phyloP scores from a whole-genome alignment of 441 rosid genomes.

The Macaranga tanarius region DNA sequence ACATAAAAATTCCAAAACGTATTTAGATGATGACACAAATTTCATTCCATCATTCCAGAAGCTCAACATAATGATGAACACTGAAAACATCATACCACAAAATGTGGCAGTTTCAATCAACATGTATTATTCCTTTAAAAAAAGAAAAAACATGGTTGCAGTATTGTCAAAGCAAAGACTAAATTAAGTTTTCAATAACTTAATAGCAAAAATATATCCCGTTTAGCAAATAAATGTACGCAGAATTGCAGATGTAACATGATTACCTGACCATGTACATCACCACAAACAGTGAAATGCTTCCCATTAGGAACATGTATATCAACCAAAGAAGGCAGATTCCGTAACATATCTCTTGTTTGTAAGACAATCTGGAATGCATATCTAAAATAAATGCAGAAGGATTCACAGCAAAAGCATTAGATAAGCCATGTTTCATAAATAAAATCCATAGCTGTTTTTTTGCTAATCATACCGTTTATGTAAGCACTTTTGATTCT shows the following conservation, averaged over 20 bases:
- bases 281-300: conserved; percentile 94
- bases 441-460: conserved; percentile 18
- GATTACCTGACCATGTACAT: conserved; percentile 98
- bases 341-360: conserved; percentile 70
- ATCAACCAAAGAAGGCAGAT: conserved; percentile 83
- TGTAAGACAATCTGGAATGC: conserved; percentile 94
- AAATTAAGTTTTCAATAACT: neutral
- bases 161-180: neutral
- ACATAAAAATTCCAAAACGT: neutral
- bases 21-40: neutral
- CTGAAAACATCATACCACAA: neutral
- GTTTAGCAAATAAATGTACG: neutral
- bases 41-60: neutral
- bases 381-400: conserved; percentile 51
- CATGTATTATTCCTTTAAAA: neutral
- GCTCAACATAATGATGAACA: neutral
- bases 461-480: conserved; percentile 51
- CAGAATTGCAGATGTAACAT: conserved; percentile 11
- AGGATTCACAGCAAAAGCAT: conserved; percentile 19
- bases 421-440: neutral
- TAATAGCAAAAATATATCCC: neutral
- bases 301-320: conserved; percentile 64
- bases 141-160: neutral
- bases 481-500: conserved; percentile 78
- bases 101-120: neutral